A percentile compares a stretch with the other conserved stretches of the same genome.
These are phyloP conservation scores for Tolypocladium inflatum DNA, from an alignment of 2,329 filamentous ascomycete species.

Conservation along the genomic window DNA sequence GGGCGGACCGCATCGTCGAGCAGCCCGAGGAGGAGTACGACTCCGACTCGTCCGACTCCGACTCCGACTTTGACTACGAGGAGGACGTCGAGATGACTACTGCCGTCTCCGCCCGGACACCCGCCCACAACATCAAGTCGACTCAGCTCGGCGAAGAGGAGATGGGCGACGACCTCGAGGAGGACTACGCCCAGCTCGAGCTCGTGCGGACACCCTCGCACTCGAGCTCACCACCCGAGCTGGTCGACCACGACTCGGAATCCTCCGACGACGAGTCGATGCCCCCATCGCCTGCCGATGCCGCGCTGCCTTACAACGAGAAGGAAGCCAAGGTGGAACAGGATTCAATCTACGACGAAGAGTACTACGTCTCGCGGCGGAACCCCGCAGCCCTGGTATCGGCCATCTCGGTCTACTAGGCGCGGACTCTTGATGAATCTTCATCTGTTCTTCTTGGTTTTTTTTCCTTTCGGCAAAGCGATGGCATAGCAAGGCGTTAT, in stretches of 20 bases:
- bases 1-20: slow-evolving; percentile 72
- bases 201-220: slow-evolving; percentile 62
- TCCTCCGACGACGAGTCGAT: slow-evolving; percentile 67
- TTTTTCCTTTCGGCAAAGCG: slow-evolving; percentile 11
- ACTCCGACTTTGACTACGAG: slow-evolving; percentile 37
- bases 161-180: slow-evolving; percentile 46
- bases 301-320: slow-evolving; percentile 49
- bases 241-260: slow-evolving; percentile 60
- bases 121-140: slow-evolving; percentile 27
- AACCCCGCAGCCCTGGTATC: slow-evolving; percentile 42
- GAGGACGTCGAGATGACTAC: slow-evolving; percentile 50
- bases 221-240: slow-evolving; percentile 57
- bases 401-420: slow-evolving; percentile 48
- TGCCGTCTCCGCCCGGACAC: slow-evolving; percentile 33
- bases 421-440: not conserved
- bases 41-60: slow-evolving; percentile 37
- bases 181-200: slow-evolving; percentile 55
- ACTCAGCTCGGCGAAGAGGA: slow-evolving; percentile 27
- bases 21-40: slow-evolving; percentile 61
- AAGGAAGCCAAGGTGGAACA: slow-evolving; percentile 39
- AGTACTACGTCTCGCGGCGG: slow-evolving; percentile 43
- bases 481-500: slow-evolving; percentile 19
- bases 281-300: slow-evolving; percentile 59
- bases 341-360: slow-evolving; percentile 39
- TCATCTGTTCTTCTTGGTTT: slow-evolving; percentile 1